Base-by-base conservation (phyloP, 805 yeast species). In the Hanseniaspora vineae region DNA sequence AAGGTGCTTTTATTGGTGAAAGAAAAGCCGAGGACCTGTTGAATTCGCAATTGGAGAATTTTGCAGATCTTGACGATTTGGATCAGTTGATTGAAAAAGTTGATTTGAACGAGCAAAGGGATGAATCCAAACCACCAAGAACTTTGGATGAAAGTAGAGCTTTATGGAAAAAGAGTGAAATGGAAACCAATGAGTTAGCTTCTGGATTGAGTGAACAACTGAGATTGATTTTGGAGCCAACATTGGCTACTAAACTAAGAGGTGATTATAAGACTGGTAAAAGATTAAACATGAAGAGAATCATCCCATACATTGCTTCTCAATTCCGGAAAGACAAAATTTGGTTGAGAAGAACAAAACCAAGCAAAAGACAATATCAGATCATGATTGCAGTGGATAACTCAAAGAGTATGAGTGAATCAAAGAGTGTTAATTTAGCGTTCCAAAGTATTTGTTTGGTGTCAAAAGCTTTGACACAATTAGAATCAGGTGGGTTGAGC, bases 241-340 rank as follows among this genome's bases (percentile, higher is more conserved):
- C 98, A 0, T 69, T 85, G 51, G 94, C 97, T n/a, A 90, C 97
- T 2, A 92, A 92, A 62, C 70, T 92, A 49, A 79, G 77, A 52
- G 99, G 99, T 60, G 98, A 92, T 62, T 92, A 87, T 67, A 88
- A 89, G 66, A 89, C 97, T 1, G 99, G 99, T 64, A 92, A 92
- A 64, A 75, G 98, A 55, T 75, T 92, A 58, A 92, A 92, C 66
- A 89, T 92, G 97, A 92, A 90, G 71, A 75, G 97, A 55, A 92
- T 92, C 58, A 92, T 92, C 58, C 95, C 97, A 6, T 92, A 90
- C 65, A 92, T 92, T 70, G 99, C 99, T 0, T 85, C 96, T 37
- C 95, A 88, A 58, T 92, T 87, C 77, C 80, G 95, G 59, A 92
- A 92, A 64, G 99, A 92, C 65, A 92, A 92, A 71, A 92, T 92